These are phyloP conservation scores for Retiboletus fuscus DNA, from an alignment of 1,284 basidiomycete genomes.

Conservation along the genomic window DNA sequence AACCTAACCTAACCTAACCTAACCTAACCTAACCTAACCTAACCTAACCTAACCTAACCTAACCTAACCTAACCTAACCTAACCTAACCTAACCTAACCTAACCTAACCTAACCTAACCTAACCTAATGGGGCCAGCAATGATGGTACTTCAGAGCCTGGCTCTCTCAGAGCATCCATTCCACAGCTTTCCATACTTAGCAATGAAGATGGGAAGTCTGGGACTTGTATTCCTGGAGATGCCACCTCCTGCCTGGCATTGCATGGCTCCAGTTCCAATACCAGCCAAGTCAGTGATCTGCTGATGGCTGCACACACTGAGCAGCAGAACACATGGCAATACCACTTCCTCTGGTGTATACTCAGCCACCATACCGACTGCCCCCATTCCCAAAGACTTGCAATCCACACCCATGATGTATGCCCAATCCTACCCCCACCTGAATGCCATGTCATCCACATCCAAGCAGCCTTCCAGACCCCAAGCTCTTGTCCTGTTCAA, in stretches of 20 bases:
- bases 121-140: conserved; percentile 68
- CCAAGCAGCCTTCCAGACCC: conserved; percentile 39
- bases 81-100: too few species aligned
- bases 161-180: conserved; percentile 55
- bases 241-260: conserved; percentile 59
- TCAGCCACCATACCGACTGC: conserved; percentile 5
- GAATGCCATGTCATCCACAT: conserved; percentile 7
- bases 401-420: conserved; percentile 34
- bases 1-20: too few species aligned
- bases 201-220: conserved; percentile 34
- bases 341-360: conserved; percentile 22
- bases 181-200: conserved; percentile 41
- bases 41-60: too few species aligned
- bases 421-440: conserved; percentile 24
- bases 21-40: too few species aligned
- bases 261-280: conserved; percentile 54
- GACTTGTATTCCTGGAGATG: conserved; percentile 56
- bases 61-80: too few species aligned
- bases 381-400: conserved; percentile 13
- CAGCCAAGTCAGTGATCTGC: conserved; percentile 46
- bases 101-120: too few species aligned
- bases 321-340: conserved; percentile 34
- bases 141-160: conserved; percentile 55
- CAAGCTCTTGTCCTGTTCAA: conserved; percentile 66
- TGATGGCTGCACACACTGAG: conserved; percentile 43